Evolutionary conservation across 2,329 filamentous ascomycete genomes (phyloP), one percentile per base, ranked within the genome.

Genomic region (Sporothrix pallida): DNA sequence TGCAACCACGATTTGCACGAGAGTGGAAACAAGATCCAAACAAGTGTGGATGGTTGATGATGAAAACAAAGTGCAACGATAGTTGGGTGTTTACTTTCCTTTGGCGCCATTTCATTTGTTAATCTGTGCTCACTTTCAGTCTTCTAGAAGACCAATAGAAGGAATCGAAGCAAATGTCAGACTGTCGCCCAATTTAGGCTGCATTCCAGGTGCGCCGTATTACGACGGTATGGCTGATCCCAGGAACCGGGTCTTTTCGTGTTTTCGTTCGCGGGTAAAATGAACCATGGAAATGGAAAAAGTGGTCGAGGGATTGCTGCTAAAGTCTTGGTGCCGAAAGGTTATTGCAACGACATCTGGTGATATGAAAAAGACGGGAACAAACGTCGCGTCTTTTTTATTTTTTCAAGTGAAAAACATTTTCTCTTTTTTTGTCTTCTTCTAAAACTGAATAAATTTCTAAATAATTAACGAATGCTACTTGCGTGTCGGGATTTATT

Each of bases 151-250:
- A n/a, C 56, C 26, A 37, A 2, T 6, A 44, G 13, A 44, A 44
- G 31, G 31, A 37, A 7, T 37, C 31, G 31, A 37, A 63, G 37
- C 4, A 44, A 44, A 20, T 12, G 8, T 42, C 17, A 12, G 44
- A 44, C 56, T 17, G n/a, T 46, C 20, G 12, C 1, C 46, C 67
- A 52, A 54, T 54, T 70, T 54, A 69, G 50, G 17, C 67, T 58
- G 31, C 67, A 69, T 69, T 69, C 67, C 67, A 54, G 23, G 42
- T 69, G 31, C 63, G 31, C 2, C 63, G 63, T 44, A n/a, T 20
- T 26, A 26, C 2, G n/a, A 56, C 9, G 13, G 12, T 17, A 37
- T 37, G 31, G 7, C 31, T 37, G 31, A 37, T 37, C 31, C 31
- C 31, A 37, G 31, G 31, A 37, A 37, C 31, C 31, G 7, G 31